These are phyloP conservation scores for Apodospora peruviana DNA, from an alignment of 495 filamentous ascomycete genomes.

Conservation along the genomic window DNA sequence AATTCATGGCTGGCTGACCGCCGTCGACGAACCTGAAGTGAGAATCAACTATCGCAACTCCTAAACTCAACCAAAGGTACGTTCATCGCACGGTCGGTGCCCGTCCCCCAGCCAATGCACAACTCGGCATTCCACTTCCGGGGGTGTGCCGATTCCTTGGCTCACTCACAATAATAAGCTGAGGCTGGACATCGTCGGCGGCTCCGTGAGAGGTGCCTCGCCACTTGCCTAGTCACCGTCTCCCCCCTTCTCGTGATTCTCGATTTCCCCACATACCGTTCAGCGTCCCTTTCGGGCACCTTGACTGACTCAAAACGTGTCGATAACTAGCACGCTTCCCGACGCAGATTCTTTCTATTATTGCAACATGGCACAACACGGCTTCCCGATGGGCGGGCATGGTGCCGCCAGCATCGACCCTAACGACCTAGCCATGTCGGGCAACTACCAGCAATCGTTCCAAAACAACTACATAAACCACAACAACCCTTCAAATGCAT, in stretches of 20 bases:
- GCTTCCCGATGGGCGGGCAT: conserved; percentile 60
- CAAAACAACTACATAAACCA: conserved; percentile 37
- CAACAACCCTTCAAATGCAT: conserved; percentile 28
- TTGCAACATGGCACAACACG: conserved; percentile 50
- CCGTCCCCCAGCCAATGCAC: neutral
- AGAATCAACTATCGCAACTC: neutral
- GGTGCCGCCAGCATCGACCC: conserved; percentile 70
- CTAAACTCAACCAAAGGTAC: neutral
- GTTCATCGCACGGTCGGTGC: neutral
- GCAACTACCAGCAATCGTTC: conserved; percentile 31
- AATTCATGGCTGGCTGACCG: conserved; percentile 10
- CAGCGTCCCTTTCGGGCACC: neutral
- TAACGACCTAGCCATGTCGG: conserved; percentile 71
- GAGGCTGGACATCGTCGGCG: neutral
- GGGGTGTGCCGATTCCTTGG: neutral
- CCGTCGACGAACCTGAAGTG: neutral
- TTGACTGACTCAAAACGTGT: neutral
- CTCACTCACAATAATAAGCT: neutral
- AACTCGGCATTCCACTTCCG: neutral
- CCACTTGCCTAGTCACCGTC: neutral
- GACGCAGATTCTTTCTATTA: no score
- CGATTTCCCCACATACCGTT: neutral
- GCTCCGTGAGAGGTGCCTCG: neutral
- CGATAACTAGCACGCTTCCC: no score
- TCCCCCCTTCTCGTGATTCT: neutral